Conservation (phyloP, 1,139 yeast species). For the Yamadazyma kanchanaburiensis region DNA sequence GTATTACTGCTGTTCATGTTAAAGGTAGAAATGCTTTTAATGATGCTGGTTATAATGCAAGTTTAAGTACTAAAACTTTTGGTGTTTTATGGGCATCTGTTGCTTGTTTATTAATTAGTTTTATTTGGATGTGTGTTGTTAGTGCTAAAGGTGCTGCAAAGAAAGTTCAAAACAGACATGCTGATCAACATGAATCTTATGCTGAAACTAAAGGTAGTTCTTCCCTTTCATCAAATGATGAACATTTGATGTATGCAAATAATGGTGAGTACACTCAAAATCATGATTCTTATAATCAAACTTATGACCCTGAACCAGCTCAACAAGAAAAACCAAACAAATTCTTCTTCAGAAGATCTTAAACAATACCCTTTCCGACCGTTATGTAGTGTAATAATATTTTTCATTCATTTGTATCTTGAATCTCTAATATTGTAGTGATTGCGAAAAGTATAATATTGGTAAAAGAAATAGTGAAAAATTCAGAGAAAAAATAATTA, state of each 20-base stretch:
- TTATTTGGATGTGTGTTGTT: conserved; percentile 14
- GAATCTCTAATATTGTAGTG: too few relatives aligned
- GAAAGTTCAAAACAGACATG: conserved; percentile 4
- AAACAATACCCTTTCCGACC: too few relatives aligned
- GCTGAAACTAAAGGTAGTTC: conserved; percentile 11
- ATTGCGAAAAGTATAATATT: too few relatives aligned
- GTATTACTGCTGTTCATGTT: conserved; percentile 64
- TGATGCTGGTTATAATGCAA: conserved; percentile 42
- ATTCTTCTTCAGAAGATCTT: conserved; percentile 6
- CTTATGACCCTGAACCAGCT: conserved; percentile 2
- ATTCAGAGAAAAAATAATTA: too few relatives aligned
- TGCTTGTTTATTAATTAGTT: conserved; percentile 36
- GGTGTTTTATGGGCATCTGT: conserved; percentile 66
- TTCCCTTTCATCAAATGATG: conserved; percentile 10
- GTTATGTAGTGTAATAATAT: too few relatives aligned
- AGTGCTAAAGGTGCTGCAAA: conserved; percentile 12
- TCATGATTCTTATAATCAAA: conserved; percentile 3
- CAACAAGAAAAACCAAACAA: conserved; percentile 2
- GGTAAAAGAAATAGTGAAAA: too few relatives aligned
- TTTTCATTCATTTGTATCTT: too few relatives aligned
- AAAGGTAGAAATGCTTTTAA: conserved; percentile 58
- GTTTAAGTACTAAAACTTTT: conserved; percentile 55
- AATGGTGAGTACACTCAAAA: conserved; percentile 1
- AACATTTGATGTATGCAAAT: conserved; percentile 5
- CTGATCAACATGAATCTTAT: conserved; percentile 11